These are phyloP conservation scores for Xylariaceae sp. DNA, from an alignment of 2,329 filamentous ascomycete genomes.

Conservation along the genomic window DNA sequence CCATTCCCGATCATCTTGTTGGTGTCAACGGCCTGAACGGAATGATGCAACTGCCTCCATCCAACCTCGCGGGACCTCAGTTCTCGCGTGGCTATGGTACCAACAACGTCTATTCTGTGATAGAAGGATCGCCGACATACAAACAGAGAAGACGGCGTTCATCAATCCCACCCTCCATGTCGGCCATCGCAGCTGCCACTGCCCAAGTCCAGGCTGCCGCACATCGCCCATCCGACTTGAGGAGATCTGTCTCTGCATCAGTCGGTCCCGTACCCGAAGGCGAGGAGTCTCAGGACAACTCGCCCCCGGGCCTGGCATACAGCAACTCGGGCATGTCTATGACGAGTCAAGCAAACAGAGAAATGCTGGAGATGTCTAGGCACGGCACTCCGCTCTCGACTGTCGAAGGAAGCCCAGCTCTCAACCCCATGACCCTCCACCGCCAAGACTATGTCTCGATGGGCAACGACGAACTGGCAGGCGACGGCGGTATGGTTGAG, in stretches of 20 bases:
- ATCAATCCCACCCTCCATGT: slow-evolving; percentile 76
- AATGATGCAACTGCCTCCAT: slow-evolving; percentile 84
- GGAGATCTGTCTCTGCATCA: slow-evolving; percentile 82
- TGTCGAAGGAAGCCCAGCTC: slow-evolving; percentile 71
- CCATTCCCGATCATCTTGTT: slow-evolving; percentile 77
- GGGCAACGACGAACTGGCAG: slow-evolving; percentile 54
- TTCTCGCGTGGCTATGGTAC: slow-evolving; percentile 66
- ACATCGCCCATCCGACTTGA: slow-evolving; percentile 82
- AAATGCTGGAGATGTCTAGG: slow-evolving; percentile 74
- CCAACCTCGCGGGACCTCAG: slow-evolving; percentile 72
- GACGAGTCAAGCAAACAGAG: slow-evolving; percentile 58
- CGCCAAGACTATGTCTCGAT: slow-evolving; percentile 62
- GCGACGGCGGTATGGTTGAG: slow-evolving; percentile 52
- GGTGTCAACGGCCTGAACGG: slow-evolving; percentile 71
- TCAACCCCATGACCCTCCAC: slow-evolving; percentile 62
- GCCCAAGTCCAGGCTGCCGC: slow-evolving; percentile 48
- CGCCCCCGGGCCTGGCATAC: slow-evolving; percentile 68
- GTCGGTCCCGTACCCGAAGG: slow-evolving; percentile 75
- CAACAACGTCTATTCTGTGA: slow-evolving; percentile 86
- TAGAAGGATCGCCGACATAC: slow-evolving; percentile 97
- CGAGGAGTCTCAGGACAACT: slow-evolving; percentile 71
- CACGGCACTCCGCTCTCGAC: slow-evolving; percentile 85
- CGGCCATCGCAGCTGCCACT: slow-evolving; percentile 59
- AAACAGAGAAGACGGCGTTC: slow-evolving; percentile 94
- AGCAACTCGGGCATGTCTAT: slow-evolving; percentile 61